phyloP scores from a whole-genome alignment of 495 filamentous ascomycete species.

The Podospora anserina region DNA sequence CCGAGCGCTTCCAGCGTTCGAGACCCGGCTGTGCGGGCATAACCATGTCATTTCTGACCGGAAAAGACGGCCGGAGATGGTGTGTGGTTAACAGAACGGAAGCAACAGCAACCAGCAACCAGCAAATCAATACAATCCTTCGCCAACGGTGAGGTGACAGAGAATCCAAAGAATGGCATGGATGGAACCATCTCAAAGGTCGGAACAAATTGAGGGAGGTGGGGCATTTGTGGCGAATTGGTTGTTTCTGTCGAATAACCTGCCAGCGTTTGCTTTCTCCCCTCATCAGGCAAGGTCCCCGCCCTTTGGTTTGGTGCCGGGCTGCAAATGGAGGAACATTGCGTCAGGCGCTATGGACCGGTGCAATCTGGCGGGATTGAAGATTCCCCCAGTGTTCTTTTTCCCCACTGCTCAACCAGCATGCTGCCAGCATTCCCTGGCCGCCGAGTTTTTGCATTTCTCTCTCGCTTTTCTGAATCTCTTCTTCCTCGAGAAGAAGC shows the following conservation, averaged over 20 bases:
- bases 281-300: neutral
- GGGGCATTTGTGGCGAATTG: constrained; percentile 28
- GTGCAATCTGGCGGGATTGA: constrained; percentile 21
- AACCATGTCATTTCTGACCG: neutral
- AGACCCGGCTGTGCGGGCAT: neutral
- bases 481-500: neutral
- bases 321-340: constrained; percentile 16
- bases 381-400: neutral
- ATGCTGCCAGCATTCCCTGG: constrained; percentile 2
- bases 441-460: neutral
- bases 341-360: constrained; percentile 24
- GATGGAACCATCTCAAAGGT: constrained; percentile 17
- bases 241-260: constrained; percentile 27
- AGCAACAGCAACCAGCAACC: neutral
- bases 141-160: constrained; percentile 17
- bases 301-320: constrained; percentile 8
- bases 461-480: neutral
- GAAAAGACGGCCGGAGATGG: constrained; percentile 1
- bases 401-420: constrained; percentile 5
- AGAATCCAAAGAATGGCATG: too few species aligned
- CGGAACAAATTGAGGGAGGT: constrained; percentile 17
- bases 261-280: neutral
- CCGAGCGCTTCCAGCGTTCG: neutral
- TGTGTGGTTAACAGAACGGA: neutral
- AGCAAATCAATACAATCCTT: constrained; percentile 6